phyloP scores from a whole-genome alignment of 257 asterid genomes.

The Paraleonurus japonicus region DNA sequence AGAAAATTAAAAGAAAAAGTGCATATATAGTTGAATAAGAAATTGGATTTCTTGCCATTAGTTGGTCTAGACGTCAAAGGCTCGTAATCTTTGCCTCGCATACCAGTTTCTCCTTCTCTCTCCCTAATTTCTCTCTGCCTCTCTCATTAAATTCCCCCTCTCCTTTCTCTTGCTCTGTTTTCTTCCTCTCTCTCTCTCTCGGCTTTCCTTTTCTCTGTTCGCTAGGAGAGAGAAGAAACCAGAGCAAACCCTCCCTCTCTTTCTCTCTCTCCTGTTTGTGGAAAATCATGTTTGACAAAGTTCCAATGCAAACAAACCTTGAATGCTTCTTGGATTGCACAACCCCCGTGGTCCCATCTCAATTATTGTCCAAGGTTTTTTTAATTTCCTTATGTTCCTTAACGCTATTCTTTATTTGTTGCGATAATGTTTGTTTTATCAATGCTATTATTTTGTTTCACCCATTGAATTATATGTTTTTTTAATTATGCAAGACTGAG shows the following conservation, averaged over 20 bases:
- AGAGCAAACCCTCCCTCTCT: conserved; percentile 28
- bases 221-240: conserved; percentile 49
- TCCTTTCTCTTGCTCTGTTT: conserved; percentile 32
- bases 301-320: conserved; percentile 49
- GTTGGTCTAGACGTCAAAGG: conserved; percentile 69
- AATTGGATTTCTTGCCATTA: conserved; percentile 32
- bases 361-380: conserved; percentile 48
- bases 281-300: conserved; percentile 37
- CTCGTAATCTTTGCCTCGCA: conserved; percentile 34
- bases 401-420: neutral
- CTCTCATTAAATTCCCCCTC: conserved; percentile 34
- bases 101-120: conserved; percentile 23
- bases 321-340: conserved; percentile 60
- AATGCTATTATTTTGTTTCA: neutral
- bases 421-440: neutral
- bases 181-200: conserved; percentile 26
- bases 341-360: conserved; percentile 59
- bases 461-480: neutral
- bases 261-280: conserved; percentile 17
- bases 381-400: neutral
- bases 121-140: conserved; percentile 33
- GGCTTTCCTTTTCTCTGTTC: conserved; percentile 34
- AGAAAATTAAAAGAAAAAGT: neutral
- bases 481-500: conserved; percentile 50
- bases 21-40: conserved; percentile 26